Evolutionary conservation across 169 alveolate species (phyloP).

Genomic region (Cytauxzoon felis): DNA sequence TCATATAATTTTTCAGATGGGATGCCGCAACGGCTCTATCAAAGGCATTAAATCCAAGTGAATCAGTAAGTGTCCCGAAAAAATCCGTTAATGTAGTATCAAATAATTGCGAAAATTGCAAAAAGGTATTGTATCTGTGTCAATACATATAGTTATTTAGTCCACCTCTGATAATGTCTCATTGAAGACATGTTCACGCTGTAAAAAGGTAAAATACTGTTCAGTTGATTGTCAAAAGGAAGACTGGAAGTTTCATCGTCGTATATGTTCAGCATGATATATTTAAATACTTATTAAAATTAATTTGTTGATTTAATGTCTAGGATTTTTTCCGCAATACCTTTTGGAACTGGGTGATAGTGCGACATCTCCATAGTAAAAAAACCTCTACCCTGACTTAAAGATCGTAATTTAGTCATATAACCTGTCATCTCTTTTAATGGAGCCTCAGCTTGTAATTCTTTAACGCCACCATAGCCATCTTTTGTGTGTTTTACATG

Average conservation of each 20-base stretch:
- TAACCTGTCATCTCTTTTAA: constrained; percentile 80
- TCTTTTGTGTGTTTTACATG: constrained; percentile 50
- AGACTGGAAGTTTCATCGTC: constrained; percentile 82
- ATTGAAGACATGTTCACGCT: constrained; percentile 74
- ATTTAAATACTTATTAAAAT: background rate
- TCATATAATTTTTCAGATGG: constrained; percentile 36
- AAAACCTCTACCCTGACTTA: constrained; percentile 82
- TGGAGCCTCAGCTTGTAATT: constrained; percentile 70
- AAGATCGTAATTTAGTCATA: constrained; percentile 76
- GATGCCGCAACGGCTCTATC: constrained; percentile 59
- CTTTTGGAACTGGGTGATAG: constrained; percentile 70
- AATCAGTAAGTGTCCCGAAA: background rate
- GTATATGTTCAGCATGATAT: constrained; percentile 66
- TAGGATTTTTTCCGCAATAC: constrained; percentile 38
- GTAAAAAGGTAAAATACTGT: constrained; percentile 84
- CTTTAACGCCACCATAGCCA: constrained; percentile 58
- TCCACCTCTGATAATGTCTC: constrained; percentile 26
- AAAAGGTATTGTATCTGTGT: constrained; percentile 34
- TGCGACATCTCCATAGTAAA: constrained; percentile 79
- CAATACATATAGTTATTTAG: background rate
- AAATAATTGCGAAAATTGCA: constrained; percentile 69
- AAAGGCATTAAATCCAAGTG: constrained; percentile 21
- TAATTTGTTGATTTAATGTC: constrained; percentile 9
- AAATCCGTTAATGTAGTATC: background rate
- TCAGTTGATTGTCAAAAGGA: constrained; percentile 78